Conservation (phyloP, 768 basidiomycete species). For the Boletus speciosus region DNA sequence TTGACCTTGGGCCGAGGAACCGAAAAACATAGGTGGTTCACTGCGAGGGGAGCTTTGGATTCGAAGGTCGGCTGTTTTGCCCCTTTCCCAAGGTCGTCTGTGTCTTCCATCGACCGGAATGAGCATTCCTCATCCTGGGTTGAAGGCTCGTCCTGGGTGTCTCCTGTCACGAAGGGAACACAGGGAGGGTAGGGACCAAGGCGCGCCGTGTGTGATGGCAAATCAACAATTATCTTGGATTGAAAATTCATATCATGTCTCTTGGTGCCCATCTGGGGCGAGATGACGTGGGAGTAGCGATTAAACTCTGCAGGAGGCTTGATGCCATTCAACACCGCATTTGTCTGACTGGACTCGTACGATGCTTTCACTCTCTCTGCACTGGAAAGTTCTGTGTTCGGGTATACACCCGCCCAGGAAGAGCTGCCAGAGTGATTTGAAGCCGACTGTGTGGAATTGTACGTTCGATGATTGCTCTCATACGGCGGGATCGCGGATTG, state of each 20-base stretch:
- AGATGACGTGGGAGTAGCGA: constrained; percentile 16
- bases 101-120: neutral
- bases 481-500: neutral
- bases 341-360: constrained; percentile 1
- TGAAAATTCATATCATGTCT: neutral
- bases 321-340: neutral
- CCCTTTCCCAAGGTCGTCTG: neutral
- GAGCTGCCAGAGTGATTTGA: constrained; percentile 11
- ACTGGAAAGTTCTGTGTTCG: constrained; percentile 10
- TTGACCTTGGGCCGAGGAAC: constrained; percentile 1
- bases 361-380: constrained; percentile 11
- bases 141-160: neutral
- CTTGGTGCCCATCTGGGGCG: neutral
- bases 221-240: neutral
- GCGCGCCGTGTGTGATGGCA: neutral
- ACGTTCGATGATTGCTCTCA: neutral
- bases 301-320: constrained; percentile 6
- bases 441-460: neutral
- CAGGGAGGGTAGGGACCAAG: constrained; percentile 1
- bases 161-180: neutral
- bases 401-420: constrained; percentile 20
- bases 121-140: neutral
- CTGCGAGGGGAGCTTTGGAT: constrained; percentile 10
- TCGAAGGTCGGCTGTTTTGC: constrained; percentile 1
- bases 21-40: neutral